Evolutionary conservation across 164 flowering plant genomes (phyloP), one percentile per base, ranked within the genome.

Genomic region (Liquidambar formosana): DNA sequence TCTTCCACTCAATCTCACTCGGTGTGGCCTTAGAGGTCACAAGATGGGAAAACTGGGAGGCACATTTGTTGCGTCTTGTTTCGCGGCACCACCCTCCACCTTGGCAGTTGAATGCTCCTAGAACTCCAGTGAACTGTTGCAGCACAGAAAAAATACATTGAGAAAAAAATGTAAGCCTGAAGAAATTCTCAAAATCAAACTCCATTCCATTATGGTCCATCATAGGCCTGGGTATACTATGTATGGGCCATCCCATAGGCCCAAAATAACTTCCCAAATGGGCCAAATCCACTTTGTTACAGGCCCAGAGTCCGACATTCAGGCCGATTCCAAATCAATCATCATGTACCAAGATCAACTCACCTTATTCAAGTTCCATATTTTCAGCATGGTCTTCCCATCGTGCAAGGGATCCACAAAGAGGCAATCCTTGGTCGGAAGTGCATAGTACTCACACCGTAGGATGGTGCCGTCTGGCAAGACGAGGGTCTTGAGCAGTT

Each of bases 11-110:
- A 12, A 94, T 77, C 66, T 94, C 89, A 8, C 51, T 66, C 0
- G 89, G 84, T 47, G 67, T 73, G 14, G 80, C 60, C 43, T 43
- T 53, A 52, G 89, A 60, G 10, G 85, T 78, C 66, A 91, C 78
- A 5, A 18, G 53, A 0, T 72, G 82, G 1, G 96, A 91, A 56
- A 41, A 85, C 25, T 90, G 77, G 1, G 94, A 71, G 59, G 53
- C 63, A 57, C 88, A 81, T 61, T 75, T 68, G 88, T 88, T 94
- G 45, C 82, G 77, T 62, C 97, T 57, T 0, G 75, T 54, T 52
- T 90, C 78, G 2, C 85, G 84, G 67, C 75, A 61, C 98, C 98
- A 94, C 11, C 98, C 98, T 63, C 97, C 98, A 57, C 98, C 97
- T 78, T 89, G 91, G 75, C 92, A 88, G 67, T 88, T 88, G 66